These are phyloP conservation scores for Lentithecium fluviatile DNA, from an alignment of 495 filamentous ascomycete genomes.

Conservation along the genomic window DNA sequence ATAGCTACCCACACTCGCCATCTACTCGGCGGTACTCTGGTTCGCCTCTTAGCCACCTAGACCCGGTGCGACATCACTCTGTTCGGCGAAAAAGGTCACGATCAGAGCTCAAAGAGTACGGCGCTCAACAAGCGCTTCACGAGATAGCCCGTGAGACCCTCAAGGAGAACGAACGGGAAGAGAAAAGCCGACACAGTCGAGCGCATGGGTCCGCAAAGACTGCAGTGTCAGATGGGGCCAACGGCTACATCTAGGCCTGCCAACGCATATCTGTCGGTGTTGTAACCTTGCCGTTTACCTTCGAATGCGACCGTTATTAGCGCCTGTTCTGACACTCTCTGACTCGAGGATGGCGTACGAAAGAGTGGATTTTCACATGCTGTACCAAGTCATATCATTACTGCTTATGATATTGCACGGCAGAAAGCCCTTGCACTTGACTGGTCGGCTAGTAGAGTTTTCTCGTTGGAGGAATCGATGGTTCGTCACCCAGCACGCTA, in stretches of 20 bases:
- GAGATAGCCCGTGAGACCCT: conserved; percentile 25
- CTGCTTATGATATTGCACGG: too few species aligned
- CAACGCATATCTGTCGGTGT: neutral
- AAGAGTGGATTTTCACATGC: too few species aligned
- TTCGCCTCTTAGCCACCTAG: conserved; percentile 11
- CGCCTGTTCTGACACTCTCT: too few species aligned
- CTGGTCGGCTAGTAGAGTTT: too few species aligned
- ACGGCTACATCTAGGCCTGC: too few species aligned
- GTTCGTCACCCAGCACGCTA: too few species aligned
- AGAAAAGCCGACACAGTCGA: neutral
- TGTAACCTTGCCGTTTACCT: too few species aligned
- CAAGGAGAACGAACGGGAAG: neutral
- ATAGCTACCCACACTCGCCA: conserved; percentile 5
- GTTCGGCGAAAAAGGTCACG: conserved; percentile 26
- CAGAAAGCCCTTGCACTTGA: too few species aligned
- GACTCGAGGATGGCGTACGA: too few species aligned
- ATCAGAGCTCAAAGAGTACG: conserved; percentile 26
- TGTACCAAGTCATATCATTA: too few species aligned
- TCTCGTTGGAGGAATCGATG: too few species aligned
- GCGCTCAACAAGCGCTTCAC: conserved; percentile 28
- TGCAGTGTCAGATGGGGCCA: neutral
- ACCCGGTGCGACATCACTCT: conserved; percentile 9
- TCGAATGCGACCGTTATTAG: too few species aligned
- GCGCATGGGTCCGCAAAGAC: neutral
- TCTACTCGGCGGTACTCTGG: conserved; percentile 25